Base-by-base conservation (phyloP, 176 grass and related monocot species). In the Aegilops speltoides region DNA sequence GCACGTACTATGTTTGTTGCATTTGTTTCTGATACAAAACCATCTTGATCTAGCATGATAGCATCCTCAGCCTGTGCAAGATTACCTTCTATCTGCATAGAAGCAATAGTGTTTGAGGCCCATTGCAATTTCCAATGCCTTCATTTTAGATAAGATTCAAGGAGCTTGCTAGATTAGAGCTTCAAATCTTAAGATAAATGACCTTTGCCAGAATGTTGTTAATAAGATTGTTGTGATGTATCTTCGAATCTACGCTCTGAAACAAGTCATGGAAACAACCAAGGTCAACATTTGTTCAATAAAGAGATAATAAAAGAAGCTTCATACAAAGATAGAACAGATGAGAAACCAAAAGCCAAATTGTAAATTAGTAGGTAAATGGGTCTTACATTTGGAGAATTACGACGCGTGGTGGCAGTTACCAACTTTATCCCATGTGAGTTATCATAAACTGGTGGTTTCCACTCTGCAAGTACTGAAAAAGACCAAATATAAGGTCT, bases 11-110 rank as follows among this genome's bases (percentile, higher is more conserved):
- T 85, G 76, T 98, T 98, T 83, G 96, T 98, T 75, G 96, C 96
- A 91, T 98, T 98, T 82, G 96, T 98, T 94, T 98, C 96, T 87
- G 96, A 98, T 83, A 98, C 96, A 85, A 98, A 98, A 82, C 96
- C 96, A 92, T 98, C 96, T 86, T 98, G 90, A 87, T 98, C 96
- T 86, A 98, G 91, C 96, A 98, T 98, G 79, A 96, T 85, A 45
- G 96, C 93, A 78, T 98, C 96, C 84, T 95, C 93, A 32, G 86
- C 92, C 45, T 94, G 85, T 71, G 93, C 90, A 83, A 94, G 79
- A 28, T 98, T 98, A 65, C 96, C 96, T 90, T 98, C 96, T 92
- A 98, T 92, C 96, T 98, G 88, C 72, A 90, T 57, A 77, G 41
- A 70, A 50, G 72, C 40, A 84, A 41, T 25, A 76, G 56, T 25